Conservation (phyloP, 73 alveolate genomes). For the Stentor coeruleus region DNA sequence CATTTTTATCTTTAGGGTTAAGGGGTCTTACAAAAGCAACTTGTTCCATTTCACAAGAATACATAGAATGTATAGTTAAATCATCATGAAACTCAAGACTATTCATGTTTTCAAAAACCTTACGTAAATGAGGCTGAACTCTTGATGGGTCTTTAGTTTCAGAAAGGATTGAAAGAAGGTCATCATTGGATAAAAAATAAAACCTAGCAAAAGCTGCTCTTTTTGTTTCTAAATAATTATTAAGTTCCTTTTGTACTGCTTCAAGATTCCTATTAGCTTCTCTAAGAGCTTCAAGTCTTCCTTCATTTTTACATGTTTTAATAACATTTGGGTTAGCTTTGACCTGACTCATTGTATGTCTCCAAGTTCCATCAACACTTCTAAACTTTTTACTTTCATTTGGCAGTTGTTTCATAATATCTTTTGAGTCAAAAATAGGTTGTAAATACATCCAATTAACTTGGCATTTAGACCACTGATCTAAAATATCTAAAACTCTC, state of each 20-base stretch:
- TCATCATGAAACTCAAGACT: constrained; percentile 79
- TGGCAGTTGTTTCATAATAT: constrained; percentile 99
- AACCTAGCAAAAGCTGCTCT: constrained; percentile 97
- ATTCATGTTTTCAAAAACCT: constrained; percentile 93
- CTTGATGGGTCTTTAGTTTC: constrained; percentile 67
- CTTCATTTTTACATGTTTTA: constrained; percentile 89
- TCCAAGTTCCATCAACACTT: constrained; percentile 99
- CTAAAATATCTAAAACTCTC: constrained; percentile 96
- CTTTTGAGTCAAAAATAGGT: constrained; percentile 99
- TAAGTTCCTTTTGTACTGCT: constrained; percentile 91
- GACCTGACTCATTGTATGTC: constrained; percentile 93
- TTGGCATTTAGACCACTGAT: constrained; percentile 99
- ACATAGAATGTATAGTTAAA: constrained; percentile 84
- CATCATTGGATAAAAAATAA: constrained; percentile 96
- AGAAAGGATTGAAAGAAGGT: constrained; percentile 92
- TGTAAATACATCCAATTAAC: constrained; percentile 99
- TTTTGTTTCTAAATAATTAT: constrained; percentile 98
- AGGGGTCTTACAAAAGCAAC: constrained; percentile 85
- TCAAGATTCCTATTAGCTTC: constrained; percentile 98
- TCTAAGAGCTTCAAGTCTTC: constrained; percentile 96
- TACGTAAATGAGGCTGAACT: constrained; percentile 63
- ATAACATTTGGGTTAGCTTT: constrained; percentile 87
- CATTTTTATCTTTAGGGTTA: constrained; percentile 96
- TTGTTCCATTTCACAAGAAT: constrained; percentile 89
- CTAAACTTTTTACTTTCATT: constrained; percentile 98